Evolutionary conservation across 139 green algal genomes (phyloP), one percentile per base, ranked within the genome.

Genomic region (Picochlorum costavermella): DNA sequence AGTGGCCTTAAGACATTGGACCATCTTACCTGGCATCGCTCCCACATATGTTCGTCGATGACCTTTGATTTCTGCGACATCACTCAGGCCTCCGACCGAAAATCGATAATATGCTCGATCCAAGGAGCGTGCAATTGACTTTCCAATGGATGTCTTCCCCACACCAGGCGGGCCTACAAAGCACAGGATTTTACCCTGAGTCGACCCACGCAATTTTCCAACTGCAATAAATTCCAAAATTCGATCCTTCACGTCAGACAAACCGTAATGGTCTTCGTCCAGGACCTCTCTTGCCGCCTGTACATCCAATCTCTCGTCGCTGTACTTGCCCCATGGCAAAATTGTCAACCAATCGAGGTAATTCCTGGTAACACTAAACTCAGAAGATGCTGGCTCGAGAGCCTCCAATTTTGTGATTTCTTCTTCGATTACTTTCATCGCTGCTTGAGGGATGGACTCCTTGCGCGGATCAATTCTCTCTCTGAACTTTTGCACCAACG

Each of bases 221-320:
- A 98, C 92, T 12, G 92, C 92, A 25, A 98, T 98, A 78, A 97
- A 98, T 81, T 98, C 92, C 49, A 98, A 76, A 45, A 98, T 96
- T 68, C 92, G 80, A 53, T 95, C 88, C 80, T 98, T 98, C 13
- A 98, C 92, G 59, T 97, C 92, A 16, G 85, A 70, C 58, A 98
- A 71, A 13, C 92, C 92, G 72, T 94, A 96, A 74, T 99, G 93
- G 61, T 98, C 93, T 62, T 88, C 87, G 61, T 97, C 93, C 23
- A 99, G 81, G 3, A 89, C 85, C 73, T 76, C 31, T 60, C 84
- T 73, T 13, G 91, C 92, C 26, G 86, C 68, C 0, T 60, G 49
- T 25, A 97, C 76, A 67, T 97, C 90, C 28, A 96, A 88, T 23
- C 82, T 78, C 72, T 98, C 92, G 50, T 83, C 31, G 50, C 60